phyloP scores from a whole-genome alignment of 352 stramenopile species.

The Globisporangium lucens region DNA sequence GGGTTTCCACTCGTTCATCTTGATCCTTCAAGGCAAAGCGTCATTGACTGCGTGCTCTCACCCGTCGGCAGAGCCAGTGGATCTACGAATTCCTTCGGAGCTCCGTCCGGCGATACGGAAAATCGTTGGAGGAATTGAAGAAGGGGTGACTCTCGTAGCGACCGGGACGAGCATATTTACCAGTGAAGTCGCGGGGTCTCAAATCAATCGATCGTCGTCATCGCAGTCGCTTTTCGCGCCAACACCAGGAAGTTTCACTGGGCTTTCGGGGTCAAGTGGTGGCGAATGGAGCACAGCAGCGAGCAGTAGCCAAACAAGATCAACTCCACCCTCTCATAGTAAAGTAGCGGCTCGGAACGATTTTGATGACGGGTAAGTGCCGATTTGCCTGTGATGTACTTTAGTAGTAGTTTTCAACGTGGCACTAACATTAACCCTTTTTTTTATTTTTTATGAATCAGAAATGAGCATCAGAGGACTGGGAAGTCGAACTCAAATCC shows the following conservation, averaged over 20 bases:
- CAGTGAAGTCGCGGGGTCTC: slow-evolving; percentile 1
- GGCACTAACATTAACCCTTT: neutral
- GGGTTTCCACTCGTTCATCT: slow-evolving; percentile 56
- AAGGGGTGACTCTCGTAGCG: slow-evolving; percentile 24
- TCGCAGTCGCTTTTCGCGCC: neutral
- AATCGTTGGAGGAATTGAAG: slow-evolving; percentile 41
- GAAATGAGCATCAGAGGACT: neutral
- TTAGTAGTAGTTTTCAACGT: neutral
- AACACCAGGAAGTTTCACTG: slow-evolving; percentile 1
- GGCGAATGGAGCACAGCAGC: slow-evolving; percentile 9
- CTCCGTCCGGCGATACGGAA: slow-evolving; percentile 53
- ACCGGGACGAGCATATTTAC: slow-evolving; percentile 14
- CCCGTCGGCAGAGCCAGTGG: slow-evolving; percentile 53
- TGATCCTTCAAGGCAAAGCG: slow-evolving; percentile 55
- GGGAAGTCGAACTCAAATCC: neutral
- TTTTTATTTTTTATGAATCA: slow-evolving; percentile 5
- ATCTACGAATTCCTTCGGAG: slow-evolving; percentile 54
- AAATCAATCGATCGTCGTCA: neutral
- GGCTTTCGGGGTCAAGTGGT: slow-evolving; percentile 4
- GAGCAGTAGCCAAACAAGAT: slow-evolving; percentile 12
- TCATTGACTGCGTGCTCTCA: slow-evolving; percentile 39
- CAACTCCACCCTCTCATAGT: neutral
- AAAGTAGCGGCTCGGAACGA: slow-evolving; percentile 12
- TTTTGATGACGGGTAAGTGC: slow-evolving; percentile 42
- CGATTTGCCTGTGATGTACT: slow-evolving; percentile 3